Percentiles rank a stretch among this genome's conserved stretches.
phyloP scores from a whole-genome alignment of 768 basidiomycete species.

The Lactarius quietus region DNA sequence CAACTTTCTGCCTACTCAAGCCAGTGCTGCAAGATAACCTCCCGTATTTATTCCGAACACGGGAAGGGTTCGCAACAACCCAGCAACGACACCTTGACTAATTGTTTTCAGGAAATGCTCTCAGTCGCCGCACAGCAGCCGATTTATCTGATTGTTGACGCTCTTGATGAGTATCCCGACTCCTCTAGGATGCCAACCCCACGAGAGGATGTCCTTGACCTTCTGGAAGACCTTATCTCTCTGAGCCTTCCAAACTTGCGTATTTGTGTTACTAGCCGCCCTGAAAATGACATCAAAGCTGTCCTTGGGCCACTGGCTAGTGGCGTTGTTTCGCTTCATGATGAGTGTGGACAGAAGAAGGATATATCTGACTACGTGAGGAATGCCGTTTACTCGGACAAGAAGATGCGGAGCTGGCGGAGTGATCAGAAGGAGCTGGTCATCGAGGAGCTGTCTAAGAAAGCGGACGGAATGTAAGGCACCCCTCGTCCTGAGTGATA shows the following conservation, averaged over 20 bases:
- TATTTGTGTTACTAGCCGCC: not conserved
- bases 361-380: not conserved
- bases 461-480: not conserved
- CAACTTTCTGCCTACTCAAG: not conserved
- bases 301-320: not conserved
- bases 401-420: not conserved
- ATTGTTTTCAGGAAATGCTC: not conserved
- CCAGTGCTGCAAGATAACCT: not conserved
- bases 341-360: not conserved
- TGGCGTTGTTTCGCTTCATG: not conserved
- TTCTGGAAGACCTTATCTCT: not conserved
- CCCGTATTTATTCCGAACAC: not conserved
- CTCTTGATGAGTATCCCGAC: not conserved
- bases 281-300: not conserved
- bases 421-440: not conserved
- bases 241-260: not conserved
- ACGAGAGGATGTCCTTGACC: not conserved
- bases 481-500: not conserved
- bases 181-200: not conserved
- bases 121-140: not conserved
- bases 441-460: not conserved
- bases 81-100: not conserved
- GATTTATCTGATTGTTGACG: not conserved
- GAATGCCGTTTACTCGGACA: not conserved
- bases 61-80: not conserved